A percentile compares a stretch with the other conserved stretches of the same genome.
Conservation (phyloP, 2,329 filamentous ascomycete species). For the Colletotrichum sp. region DNA sequence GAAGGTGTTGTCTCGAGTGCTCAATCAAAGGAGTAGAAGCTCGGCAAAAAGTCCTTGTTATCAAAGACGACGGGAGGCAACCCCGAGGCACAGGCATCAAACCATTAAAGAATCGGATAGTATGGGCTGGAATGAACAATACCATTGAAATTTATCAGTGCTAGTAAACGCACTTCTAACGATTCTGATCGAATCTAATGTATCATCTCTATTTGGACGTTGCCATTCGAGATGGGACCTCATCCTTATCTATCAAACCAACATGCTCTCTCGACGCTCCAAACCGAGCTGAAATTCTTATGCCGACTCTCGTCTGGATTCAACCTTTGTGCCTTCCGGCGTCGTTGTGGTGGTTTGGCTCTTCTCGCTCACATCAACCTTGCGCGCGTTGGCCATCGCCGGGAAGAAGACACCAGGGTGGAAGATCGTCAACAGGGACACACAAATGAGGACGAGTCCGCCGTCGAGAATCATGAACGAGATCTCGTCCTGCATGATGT, state of each 20-base stretch:
- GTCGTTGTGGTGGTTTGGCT: conserved; percentile 23
- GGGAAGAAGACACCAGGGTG: conserved; percentile 62
- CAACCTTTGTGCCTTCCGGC: conserved; percentile 12
- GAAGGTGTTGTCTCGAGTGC: neutral
- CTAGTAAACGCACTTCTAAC: neutral
- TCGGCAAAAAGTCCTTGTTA: neutral
- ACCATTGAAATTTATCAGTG: neutral
- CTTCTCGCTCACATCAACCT: conserved; percentile 23
- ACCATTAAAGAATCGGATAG: neutral
- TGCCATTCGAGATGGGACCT: neutral
- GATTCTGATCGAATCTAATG: neutral
- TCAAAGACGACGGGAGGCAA: neutral
- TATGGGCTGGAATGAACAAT: neutral
- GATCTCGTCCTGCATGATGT: conserved; percentile 66
- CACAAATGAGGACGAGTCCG: conserved; percentile 55
- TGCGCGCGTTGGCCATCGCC: conserved; percentile 47
- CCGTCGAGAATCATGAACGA: conserved; percentile 64
- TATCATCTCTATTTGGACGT: neutral
- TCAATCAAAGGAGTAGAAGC: neutral
- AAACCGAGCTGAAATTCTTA: neutral
- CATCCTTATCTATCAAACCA: neutral
- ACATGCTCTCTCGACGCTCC: neutral
- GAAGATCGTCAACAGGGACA: conserved; percentile 55
- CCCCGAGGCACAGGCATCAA: neutral
- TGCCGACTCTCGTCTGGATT: conserved; percentile 7